Evolutionary conservation across 1,284 basidiomycete genomes (phyloP).

Genomic region (Rhodofomes roseus): DNA sequence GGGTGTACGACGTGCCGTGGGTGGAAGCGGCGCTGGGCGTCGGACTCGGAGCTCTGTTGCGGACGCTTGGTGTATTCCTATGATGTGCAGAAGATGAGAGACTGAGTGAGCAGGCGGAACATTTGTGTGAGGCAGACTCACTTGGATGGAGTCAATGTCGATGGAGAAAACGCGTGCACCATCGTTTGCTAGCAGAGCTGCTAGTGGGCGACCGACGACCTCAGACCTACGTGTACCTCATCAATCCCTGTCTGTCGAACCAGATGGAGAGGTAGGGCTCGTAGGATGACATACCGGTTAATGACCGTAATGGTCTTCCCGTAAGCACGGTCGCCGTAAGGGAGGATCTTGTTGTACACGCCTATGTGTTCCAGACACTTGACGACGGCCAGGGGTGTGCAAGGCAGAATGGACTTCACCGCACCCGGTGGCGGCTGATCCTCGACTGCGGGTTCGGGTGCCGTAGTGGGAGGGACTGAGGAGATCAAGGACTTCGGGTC

Average conservation of each 20-base stretch:
- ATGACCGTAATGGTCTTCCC: conserved; percentile 93
- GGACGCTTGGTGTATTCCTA: conserved; percentile 92
- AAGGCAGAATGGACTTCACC: conserved; percentile 94
- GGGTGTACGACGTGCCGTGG: conserved; percentile 83
- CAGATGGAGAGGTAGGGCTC: background rate
- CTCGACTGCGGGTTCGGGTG: conserved; percentile 36
- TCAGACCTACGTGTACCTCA: conserved; percentile 67
- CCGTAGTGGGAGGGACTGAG: conserved; percentile 37
- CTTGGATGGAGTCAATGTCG: conserved; percentile 91
- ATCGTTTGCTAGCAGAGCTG: conserved; percentile 92
- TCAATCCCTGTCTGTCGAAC: background rate
- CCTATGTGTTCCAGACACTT: conserved; percentile 90
- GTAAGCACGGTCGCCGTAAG: conserved; percentile 93
- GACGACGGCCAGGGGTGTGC: conserved; percentile 94
- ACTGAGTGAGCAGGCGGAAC: background rate
- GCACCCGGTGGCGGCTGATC: conserved; percentile 75
- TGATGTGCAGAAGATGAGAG: background rate
- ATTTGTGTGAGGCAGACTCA: too few relatives aligned
- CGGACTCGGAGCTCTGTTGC: conserved; percentile 33
- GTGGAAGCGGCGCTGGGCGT: conserved; percentile 56
- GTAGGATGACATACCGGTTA: conserved; percentile 61
- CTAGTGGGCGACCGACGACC: conserved; percentile 93
- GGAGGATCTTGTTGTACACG: conserved; percentile 89
- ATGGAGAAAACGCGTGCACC: conserved; percentile 94
- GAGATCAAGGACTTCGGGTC: conserved; percentile 59